Base-by-base conservation (phyloP, 139 green algal genomes). In the Chlorella sp. region DNA sequence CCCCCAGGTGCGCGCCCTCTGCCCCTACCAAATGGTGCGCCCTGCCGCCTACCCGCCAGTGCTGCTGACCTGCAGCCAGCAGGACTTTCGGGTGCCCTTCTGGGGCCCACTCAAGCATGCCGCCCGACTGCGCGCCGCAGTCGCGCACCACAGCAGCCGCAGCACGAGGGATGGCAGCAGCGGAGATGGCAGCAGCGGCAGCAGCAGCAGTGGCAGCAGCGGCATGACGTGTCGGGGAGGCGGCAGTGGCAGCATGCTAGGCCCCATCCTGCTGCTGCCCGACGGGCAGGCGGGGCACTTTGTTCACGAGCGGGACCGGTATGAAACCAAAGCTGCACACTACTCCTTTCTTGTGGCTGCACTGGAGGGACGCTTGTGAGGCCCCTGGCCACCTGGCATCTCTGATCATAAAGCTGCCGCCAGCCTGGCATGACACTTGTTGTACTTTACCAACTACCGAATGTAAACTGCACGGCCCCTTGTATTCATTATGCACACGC, bases 271-370 rank as follows among this genome's bases (percentile, higher is more conserved):
- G 76, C 36, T 93, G 48, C 60, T 77, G 82, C 60, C 88, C 0
- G 82, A 93, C 22, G 83, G 57, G 3, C 82, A 92, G 15, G 12
- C 39, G n/a, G 88, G 88, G 11, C 91, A 93, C 40, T 88, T 93
- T 32, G 86, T 90, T 32, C 73, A 77, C 24, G 88, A 93, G 66
- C 34, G 42, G 37, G 88, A 93, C 19, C 34, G 36, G 30, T 81
- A 57, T 12, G 21, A 42, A 7, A 37, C 85, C 30, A 91, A 91
- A 26, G 57, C 88, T 1, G 34, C 76, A 36, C 88, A 92, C 37
- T 90, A 90, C n/a, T 88, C 91, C 34, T 93, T 86, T 30, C 37
- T 92, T n/a, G 22, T 87, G n/a, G 81, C 48, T 3, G 42, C 69
- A 0, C 0, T 91, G 0, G 61, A 81, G 75, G 75, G 83, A 3